Conservation (phyloP, 2,329 filamentous ascomycete species). For the Apiospora phragmitis region DNA sequence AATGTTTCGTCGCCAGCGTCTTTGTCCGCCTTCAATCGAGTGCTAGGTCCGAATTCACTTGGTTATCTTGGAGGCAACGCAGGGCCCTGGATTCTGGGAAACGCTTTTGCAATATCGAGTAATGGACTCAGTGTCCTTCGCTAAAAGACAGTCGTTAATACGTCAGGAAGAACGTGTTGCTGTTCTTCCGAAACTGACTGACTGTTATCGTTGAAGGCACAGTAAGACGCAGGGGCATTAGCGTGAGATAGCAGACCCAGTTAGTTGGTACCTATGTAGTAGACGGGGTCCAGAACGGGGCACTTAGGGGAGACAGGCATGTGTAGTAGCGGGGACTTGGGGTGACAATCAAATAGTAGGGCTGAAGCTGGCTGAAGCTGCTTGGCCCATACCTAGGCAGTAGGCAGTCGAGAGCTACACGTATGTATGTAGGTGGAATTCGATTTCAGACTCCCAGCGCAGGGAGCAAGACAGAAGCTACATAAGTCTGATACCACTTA, state of each 20-base stretch:
- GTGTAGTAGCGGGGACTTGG: neutral
- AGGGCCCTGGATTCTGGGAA: neutral
- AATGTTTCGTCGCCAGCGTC: neutral
- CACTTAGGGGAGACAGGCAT: neutral
- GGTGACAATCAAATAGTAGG: neutral
- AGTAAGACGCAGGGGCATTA: neutral
- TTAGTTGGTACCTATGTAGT: neutral
- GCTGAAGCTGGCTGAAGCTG: neutral
- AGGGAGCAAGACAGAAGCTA: neutral
- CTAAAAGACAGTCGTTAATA: neutral
- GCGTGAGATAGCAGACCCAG: neutral
- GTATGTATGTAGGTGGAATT: neutral
- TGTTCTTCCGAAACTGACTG: slow-evolving; percentile 1
- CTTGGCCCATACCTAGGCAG: no score
- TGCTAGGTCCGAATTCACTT: neutral
- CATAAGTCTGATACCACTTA: neutral
- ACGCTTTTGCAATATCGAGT: neutral
- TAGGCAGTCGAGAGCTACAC: neutral
- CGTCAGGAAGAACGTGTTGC: neutral
- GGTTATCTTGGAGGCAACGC: neutral
- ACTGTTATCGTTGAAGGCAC: neutral
- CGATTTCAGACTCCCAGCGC: neutral
- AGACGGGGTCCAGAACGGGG: neutral
- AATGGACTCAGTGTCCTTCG: neutral
- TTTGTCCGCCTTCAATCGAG: neutral